Evolutionary conservation across 2,329 filamentous ascomycete genomes (phyloP).

Genomic region (Clonostachys sp.): DNA sequence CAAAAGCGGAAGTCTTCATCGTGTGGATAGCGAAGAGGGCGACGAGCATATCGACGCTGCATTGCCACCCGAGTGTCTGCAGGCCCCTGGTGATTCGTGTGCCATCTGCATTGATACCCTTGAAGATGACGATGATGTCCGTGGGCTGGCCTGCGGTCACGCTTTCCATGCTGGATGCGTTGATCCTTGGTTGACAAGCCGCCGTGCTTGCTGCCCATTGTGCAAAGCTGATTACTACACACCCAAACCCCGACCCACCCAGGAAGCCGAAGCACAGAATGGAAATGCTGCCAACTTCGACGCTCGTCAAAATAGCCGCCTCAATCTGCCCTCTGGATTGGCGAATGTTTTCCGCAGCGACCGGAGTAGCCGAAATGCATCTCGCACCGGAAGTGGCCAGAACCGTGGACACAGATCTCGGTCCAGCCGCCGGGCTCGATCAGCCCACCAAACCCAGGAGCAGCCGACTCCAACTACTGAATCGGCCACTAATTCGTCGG

Average conservation of each 20-base stretch:
- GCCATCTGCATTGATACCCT: slow-evolving; percentile 94
- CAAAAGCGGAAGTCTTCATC: slow-evolving; percentile 23
- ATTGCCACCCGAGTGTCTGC: slow-evolving; percentile 74
- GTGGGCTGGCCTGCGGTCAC: slow-evolving; percentile 92
- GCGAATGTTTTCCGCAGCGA: slow-evolving; percentile 25
- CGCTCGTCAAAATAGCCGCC: slow-evolving; percentile 33
- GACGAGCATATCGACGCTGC: slow-evolving; percentile 82
- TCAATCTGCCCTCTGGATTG: slow-evolving; percentile 37
- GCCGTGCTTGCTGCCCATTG: slow-evolving; percentile 91
- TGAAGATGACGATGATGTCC: slow-evolving; percentile 93
- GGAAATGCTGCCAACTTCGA: slow-evolving; percentile 16
- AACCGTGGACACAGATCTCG: not conserved
- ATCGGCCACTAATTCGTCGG: too few relatives aligned
- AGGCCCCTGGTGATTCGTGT: slow-evolving; percentile 84
- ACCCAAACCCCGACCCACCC: slow-evolving; percentile 73
- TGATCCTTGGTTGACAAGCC: slow-evolving; percentile 92
- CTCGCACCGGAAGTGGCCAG: not conserved
- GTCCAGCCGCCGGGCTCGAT: not conserved
- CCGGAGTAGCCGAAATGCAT: slow-evolving; percentile 16
- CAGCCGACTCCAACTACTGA: too few relatives aligned
- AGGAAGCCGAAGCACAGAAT: slow-evolving; percentile 28
- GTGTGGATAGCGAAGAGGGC: slow-evolving; percentile 60
- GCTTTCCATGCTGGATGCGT: slow-evolving; percentile 95
- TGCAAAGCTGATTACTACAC: slow-evolving; percentile 98
- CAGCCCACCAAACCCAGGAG: not conserved